Conservation (phyloP, 2,329 filamentous ascomycete species). For the Colletotrichum aenigma region DNA sequence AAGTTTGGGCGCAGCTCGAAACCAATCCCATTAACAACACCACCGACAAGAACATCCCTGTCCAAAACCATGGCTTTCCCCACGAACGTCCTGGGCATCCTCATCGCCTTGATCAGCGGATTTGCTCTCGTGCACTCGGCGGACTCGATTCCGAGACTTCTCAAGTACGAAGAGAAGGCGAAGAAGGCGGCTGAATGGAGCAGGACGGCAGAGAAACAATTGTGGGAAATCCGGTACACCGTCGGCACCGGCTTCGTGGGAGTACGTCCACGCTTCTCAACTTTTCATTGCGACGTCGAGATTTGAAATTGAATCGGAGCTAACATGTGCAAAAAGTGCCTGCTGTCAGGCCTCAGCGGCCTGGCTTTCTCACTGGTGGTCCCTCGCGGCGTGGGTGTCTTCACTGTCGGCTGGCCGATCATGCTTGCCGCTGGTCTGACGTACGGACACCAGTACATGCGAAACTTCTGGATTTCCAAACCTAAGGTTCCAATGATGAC, state of each 20-base stretch:
- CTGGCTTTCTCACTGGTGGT: constrained; percentile 18
- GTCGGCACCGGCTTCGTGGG: constrained; percentile 29
- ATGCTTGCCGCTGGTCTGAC: constrained; percentile 20
- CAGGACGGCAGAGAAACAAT: constrained; percentile 25
- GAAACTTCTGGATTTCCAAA: constrained; percentile 30
- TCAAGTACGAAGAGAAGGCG: constrained; percentile 30
- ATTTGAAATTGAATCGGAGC: not conserved
- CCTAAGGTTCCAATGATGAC: constrained; percentile 30
- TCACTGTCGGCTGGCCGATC: constrained; percentile 23
- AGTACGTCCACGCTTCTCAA: constrained; percentile 8
- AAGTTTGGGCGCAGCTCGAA: not conserved
- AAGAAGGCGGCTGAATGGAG: constrained; percentile 34
- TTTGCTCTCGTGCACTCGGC: constrained; percentile 26
- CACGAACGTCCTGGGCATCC: constrained; percentile 11
- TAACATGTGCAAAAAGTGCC: constrained; percentile 5
- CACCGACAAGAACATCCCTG: not conserved
- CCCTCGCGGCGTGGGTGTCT: constrained; percentile 4
- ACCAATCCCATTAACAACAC: not conserved
- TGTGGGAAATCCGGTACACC: constrained; percentile 31
- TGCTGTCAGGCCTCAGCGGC: constrained; percentile 23
- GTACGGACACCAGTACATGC: constrained; percentile 27
- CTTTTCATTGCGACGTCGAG: not conserved
- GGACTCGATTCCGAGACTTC: constrained; percentile 29
- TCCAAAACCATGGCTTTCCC: constrained; percentile 17
- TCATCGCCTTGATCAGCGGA: constrained; percentile 24